Evolutionary conservation across 2,329 filamentous ascomycete genomes (phyloP).

Genomic region (Pseudopyrenochaeta lycopersici): DNA sequence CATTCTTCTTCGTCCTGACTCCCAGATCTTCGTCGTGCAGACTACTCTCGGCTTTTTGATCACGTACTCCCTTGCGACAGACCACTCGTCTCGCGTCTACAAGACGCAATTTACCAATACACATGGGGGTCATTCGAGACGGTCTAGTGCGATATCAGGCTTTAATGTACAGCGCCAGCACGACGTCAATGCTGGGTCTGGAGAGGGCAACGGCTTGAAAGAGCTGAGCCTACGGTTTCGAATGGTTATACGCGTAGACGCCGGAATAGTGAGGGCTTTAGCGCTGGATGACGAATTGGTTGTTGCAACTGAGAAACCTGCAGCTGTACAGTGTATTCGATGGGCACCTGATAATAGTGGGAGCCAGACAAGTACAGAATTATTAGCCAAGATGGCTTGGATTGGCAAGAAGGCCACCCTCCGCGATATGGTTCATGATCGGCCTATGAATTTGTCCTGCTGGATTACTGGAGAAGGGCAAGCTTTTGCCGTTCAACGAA

Average conservation of each 20-base stretch:
- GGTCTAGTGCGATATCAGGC: slow-evolving; percentile 58
- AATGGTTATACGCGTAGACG: slow-evolving; percentile 98
- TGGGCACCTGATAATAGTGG: slow-evolving; percentile 87
- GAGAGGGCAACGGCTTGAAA: slow-evolving; percentile 81
- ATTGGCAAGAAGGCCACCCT: slow-evolving; percentile 80
- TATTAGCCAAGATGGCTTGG: slow-evolving; percentile 88
- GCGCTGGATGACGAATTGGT: slow-evolving; percentile 92
- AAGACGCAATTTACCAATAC: slow-evolving; percentile 77
- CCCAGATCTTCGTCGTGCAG: slow-evolving; percentile 89
- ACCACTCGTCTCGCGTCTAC: slow-evolving; percentile 84
- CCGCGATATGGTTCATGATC: slow-evolving; percentile 88
- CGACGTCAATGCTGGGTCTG: slow-evolving; percentile 67
- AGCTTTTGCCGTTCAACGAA: slow-evolving; percentile 88
- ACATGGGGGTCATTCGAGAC: slow-evolving; percentile 51
- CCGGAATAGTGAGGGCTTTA: slow-evolving; percentile 86
- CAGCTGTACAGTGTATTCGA: slow-evolving; percentile 94
- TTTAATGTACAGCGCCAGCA: slow-evolving; percentile 49
- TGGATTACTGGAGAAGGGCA: slow-evolving; percentile 91
- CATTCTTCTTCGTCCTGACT: slow-evolving; percentile 88
- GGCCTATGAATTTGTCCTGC: slow-evolving; percentile 93
- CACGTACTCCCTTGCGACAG: slow-evolving; percentile 90
- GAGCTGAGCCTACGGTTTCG: slow-evolving; percentile 92
- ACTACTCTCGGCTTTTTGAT: slow-evolving; percentile 88
- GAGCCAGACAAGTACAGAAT: slow-evolving; percentile 88
- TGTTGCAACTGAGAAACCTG: slow-evolving; percentile 88